Conservation (phyloP, 2,329 filamentous ascomycete species). For the Phialemoniopsis sp. region DNA sequence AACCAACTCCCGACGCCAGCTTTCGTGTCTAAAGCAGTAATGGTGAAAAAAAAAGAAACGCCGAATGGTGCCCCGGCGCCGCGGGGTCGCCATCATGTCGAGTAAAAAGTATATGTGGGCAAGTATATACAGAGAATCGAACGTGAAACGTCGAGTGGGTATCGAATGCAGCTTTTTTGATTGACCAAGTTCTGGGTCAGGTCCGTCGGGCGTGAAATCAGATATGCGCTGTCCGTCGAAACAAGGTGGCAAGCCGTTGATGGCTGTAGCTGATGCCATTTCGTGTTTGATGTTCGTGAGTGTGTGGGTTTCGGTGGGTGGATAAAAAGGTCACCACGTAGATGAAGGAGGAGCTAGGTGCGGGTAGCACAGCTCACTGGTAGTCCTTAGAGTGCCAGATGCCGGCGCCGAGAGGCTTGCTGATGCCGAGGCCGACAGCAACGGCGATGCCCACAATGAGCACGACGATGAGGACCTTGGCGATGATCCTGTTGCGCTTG, state of each 20-base stretch:
- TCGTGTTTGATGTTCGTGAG: no score
- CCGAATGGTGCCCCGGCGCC: no score
- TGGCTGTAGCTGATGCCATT: no score
- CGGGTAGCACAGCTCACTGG: constrained; percentile 7
- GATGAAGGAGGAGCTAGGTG: not conserved
- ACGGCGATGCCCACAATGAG: constrained; percentile 50
- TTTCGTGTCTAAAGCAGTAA: no score
- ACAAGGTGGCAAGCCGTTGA: no score
- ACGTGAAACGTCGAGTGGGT: constrained; percentile 9
- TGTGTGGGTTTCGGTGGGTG: no score
- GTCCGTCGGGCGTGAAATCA: not conserved
- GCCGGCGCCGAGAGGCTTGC: constrained; percentile 54
- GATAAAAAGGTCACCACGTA: no score
- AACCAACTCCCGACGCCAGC: no score
- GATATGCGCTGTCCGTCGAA: not conserved
- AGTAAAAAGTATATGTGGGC: no score
- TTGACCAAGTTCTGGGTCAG: not conserved
- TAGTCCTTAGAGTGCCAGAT: constrained; percentile 43
- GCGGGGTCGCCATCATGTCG: no score
- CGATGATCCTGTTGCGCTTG: constrained; percentile 48
- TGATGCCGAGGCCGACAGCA: constrained; percentile 55
- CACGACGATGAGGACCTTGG: constrained; percentile 49
- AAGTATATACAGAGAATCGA: constrained; percentile 7
- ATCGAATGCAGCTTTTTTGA: not conserved
- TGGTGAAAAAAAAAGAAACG: no score